Percentiles rank a stretch among this genome's conserved stretches.
Evolutionary conservation across 1,284 basidiomycete genomes (phyloP).

Genomic region (Trichosporon coremiiforme): DNA sequence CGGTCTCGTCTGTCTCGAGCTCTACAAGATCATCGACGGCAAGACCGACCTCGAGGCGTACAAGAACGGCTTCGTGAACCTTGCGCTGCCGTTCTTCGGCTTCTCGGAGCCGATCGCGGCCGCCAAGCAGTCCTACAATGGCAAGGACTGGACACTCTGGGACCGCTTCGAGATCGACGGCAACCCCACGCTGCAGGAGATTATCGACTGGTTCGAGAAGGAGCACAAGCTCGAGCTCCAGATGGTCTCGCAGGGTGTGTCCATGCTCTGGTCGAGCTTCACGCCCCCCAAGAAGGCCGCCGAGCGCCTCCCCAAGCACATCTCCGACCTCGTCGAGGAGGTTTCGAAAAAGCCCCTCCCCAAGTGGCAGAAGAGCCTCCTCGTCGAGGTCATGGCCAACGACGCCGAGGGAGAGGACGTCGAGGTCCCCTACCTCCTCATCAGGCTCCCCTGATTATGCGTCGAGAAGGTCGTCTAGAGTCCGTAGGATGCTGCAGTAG

Average conservation of each 20-base stretch:
- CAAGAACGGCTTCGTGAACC: conserved; percentile 98
- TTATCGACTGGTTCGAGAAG: conserved; percentile 80
- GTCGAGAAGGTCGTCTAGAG: background rate
- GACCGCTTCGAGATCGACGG: conserved; percentile 91
- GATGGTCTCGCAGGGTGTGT: conserved; percentile 96
- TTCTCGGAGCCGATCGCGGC: conserved; percentile 98
- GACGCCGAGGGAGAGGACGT: conserved; percentile 78
- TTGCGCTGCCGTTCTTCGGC: conserved; percentile 97
- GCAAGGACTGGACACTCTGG: conserved; percentile 96
- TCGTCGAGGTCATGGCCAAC: conserved; percentile 92
- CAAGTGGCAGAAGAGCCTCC: conserved; percentile 74
- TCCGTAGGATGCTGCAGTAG: background rate
- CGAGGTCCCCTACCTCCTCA: conserved; percentile 47
- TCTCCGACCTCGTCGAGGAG: conserved; percentile 86
- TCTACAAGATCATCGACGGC: conserved; percentile 98
- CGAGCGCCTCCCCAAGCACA: conserved; percentile 83
- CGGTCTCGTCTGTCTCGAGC: conserved; percentile 91
- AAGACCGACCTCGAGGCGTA: conserved; percentile 91
- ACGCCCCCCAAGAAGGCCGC: conserved; percentile 88
- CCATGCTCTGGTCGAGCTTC: conserved; percentile 96
- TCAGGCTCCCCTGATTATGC: conserved; percentile 15
- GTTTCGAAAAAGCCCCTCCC: conserved; percentile 92
- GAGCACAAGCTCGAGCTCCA: conserved; percentile 85
- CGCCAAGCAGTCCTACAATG: conserved; percentile 80
- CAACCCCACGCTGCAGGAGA: conserved; percentile 84